Percentiles rank a stretch among this genome's conserved stretches.
These are phyloP conservation scores for Neurospora sp. DNA, from an alignment of 2,329 filamentous ascomycete species.

Conservation along the genomic window DNA sequence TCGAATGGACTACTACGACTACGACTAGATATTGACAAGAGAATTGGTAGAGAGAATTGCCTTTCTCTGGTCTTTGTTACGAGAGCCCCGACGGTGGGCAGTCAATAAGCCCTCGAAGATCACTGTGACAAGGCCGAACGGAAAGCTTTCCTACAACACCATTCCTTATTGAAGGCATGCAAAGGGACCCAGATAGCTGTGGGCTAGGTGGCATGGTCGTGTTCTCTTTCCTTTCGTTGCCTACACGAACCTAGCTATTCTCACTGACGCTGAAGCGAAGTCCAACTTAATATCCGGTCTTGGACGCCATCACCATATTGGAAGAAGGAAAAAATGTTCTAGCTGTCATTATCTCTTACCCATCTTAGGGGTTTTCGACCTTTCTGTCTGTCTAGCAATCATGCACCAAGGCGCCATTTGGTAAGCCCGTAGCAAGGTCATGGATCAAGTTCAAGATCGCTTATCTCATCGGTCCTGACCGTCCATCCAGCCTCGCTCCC, in stretches of 20 bases:
- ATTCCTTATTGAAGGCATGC: no score
- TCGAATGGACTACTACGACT: no score
- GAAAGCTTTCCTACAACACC: no score
- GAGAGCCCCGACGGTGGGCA: no score
- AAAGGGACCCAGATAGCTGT: no score
- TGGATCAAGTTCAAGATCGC: neutral
- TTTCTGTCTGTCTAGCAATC: neutral
- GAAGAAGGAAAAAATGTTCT: neutral
- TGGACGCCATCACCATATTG: neutral
- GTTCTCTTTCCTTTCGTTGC: neutral
- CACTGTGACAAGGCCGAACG: no score
- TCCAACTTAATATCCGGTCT: neutral
- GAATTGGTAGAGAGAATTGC: no score
- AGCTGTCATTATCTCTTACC: neutral
- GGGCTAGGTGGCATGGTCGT: no score
- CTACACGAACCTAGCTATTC: neutral
- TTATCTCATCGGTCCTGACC: neutral
- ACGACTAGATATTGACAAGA: no score
- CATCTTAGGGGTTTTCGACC: neutral
- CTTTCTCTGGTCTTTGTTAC: no score
- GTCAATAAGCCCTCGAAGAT: no score
- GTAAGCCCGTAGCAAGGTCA: neutral
- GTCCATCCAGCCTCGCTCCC: neutral
- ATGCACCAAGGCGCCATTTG: neutral
- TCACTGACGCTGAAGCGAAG: neutral